Evolutionary conservation across 139 green algal species (phyloP).

Genomic region (Closterium sp.): DNA sequence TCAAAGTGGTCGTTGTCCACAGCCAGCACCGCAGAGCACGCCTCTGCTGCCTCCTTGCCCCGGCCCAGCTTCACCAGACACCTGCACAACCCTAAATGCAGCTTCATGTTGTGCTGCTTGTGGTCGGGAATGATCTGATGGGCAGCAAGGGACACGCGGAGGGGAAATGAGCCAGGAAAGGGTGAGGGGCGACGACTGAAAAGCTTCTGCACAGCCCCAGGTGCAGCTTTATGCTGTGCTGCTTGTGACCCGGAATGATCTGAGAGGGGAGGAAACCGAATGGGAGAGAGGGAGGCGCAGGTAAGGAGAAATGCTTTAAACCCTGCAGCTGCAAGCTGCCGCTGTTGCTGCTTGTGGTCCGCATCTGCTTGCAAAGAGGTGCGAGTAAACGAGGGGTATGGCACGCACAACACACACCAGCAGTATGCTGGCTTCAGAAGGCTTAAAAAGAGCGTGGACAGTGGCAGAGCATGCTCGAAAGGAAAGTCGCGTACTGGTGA

Average conservation of each 20-base stretch:
- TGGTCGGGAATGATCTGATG: constrained; percentile 29
- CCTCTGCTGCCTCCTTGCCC: constrained; percentile 34
- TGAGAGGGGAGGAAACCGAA: background rate
- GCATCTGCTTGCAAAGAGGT: too few relatives aligned
- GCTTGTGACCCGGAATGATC: constrained; percentile 21
- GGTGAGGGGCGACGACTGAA: background rate
- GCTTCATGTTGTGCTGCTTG: constrained; percentile 38
- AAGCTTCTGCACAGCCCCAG: constrained; percentile 45
- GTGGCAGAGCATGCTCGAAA: background rate
- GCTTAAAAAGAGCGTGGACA: background rate
- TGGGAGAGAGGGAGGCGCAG: background rate
- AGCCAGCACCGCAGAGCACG: constrained; percentile 23
- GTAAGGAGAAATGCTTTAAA: background rate
- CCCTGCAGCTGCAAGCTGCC: background rate
- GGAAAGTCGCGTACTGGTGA: background rate
- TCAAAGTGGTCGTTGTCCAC: constrained; percentile 39
- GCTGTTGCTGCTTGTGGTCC: background rate
- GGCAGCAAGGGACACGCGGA: background rate
- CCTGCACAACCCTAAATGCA: constrained; percentile 47
- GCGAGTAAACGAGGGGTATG: too few relatives aligned
- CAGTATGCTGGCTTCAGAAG: too few relatives aligned
- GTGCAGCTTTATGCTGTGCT: constrained; percentile 37
- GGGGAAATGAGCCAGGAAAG: background rate
- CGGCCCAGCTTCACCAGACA: constrained; percentile 31
- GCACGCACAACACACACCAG: too few relatives aligned